phyloP scores from a whole-genome alignment of 2,329 filamentous ascomycete species.

The Stylonectria norvegica region DNA sequence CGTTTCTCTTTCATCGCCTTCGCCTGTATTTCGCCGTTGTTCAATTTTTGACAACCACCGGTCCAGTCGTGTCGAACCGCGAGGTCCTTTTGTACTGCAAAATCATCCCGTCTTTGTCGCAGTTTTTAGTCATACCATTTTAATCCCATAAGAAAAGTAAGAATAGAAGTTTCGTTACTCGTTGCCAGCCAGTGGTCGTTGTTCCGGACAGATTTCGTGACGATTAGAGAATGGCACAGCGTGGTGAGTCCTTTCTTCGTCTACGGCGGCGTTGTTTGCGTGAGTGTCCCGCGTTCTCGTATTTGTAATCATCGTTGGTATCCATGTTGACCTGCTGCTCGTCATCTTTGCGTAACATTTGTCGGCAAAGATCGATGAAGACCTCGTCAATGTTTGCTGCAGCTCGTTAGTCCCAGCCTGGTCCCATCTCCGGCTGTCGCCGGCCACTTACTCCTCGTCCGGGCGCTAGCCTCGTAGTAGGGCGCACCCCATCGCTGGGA shows the following conservation, averaged over 20 bases:
- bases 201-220: background rate
- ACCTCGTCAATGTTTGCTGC: slow-evolving; percentile 83
- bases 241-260: slow-evolving; percentile 34
- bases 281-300: slow-evolving; percentile 37
- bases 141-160: background rate
- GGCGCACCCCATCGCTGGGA: slow-evolving; percentile 87
- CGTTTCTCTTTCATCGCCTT: too few relatives aligned
- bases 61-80: slow-evolving; percentile 16
- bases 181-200: slow-evolving; percentile 17
- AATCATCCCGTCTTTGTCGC: slow-evolving; percentile 12
- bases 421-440: background rate
- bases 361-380: slow-evolving; percentile 78
- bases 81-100: slow-evolving; percentile 14
- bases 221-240: slow-evolving; percentile 43
- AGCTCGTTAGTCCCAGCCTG: background rate
- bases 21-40: too few relatives aligned
- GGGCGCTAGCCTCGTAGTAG: slow-evolving; percentile 86
- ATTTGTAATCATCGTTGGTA: slow-evolving; percentile 41
- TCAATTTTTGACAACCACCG: too few relatives aligned
- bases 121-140: background rate
- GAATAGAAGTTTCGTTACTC: background rate
- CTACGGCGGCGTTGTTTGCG: slow-evolving; percentile 30
- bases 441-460: slow-evolving; percentile 64
- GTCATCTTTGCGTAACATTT: slow-evolving; percentile 75
- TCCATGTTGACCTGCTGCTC: slow-evolving; percentile 33